A percentile compares a stretch with the other conserved stretches of the same genome.
Evolutionary conservation across 2,329 filamentous ascomycete genomes (phyloP).

Genomic region (Neofusicoccum sp.): DNA sequence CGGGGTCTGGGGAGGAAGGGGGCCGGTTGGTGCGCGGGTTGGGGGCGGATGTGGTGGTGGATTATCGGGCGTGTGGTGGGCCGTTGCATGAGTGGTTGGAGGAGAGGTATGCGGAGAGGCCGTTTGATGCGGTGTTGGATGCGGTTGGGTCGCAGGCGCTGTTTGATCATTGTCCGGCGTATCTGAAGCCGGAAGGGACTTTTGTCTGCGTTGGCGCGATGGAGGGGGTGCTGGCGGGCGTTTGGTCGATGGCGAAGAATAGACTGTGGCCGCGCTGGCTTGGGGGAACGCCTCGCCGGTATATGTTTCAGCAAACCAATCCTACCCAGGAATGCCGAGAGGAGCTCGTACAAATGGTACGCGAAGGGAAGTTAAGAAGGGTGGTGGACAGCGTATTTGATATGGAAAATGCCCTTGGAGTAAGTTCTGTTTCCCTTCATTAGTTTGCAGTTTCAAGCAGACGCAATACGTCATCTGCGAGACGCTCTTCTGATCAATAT

Average conservation of each 20-base stretch:
- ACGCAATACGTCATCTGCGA: not conserved
- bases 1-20: conserved; percentile 47
- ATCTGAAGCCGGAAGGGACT: conserved; percentile 39
- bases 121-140: conserved; percentile 49
- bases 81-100: conserved; percentile 37
- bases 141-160: conserved; percentile 46
- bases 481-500: not conserved
- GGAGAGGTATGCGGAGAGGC: conserved; percentile 23
- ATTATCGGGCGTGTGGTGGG: not conserved
- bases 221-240: conserved; percentile 31
- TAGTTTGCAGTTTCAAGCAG: not conserved
- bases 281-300: conserved; percentile 40
- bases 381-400: conserved; percentile 40
- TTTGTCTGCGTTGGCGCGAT: conserved; percentile 41
- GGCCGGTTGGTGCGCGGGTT: conserved; percentile 42
- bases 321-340: conserved; percentile 19
- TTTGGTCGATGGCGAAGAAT: conserved; percentile 41
- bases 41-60: conserved; percentile 45
- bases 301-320: conserved; percentile 23
- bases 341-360: conserved; percentile 35
- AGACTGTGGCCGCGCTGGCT: conserved; percentile 40
- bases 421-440: not conserved
- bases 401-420: conserved; percentile 36
- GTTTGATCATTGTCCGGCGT: conserved; percentile 40
- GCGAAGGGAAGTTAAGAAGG: conserved; percentile 29